Conservation (phyloP, 345 rosid species). For the Eucalyptus brandiana region DNA sequence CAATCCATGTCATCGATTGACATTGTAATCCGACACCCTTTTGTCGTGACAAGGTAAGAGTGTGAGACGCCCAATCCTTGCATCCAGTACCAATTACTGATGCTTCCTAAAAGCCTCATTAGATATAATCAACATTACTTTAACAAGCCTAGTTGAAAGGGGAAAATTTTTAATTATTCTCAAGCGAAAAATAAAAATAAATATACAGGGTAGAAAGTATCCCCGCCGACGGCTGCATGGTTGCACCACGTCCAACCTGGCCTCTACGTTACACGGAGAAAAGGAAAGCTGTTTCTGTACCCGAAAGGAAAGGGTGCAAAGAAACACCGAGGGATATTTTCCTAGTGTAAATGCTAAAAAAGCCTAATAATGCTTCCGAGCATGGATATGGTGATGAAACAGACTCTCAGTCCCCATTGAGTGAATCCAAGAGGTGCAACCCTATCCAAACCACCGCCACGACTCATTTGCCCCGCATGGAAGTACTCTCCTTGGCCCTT, state of each 20-base stretch:
- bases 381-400: background rate
- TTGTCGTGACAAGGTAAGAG: background rate
- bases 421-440: background rate
- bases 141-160: background rate
- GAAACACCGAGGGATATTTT: background rate
- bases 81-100: background rate
- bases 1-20: background rate
- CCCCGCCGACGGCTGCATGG: background rate
- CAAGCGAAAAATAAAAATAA: background rate
- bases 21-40: background rate
- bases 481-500: conserved; percentile 42
- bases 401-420: background rate
- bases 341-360: background rate
- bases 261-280: background rate
- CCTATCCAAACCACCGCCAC: conserved; percentile 10
- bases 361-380: background rate
- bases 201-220: background rate
- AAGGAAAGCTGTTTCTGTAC: background rate
- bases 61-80: background rate
- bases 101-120: background rate
- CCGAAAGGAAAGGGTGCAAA: background rate
- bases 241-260: background rate
- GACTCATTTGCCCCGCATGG: conserved; percentile 42
- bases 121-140: background rate
- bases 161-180: background rate